Evolutionary conservation across 768 basidiomycete genomes (phyloP), one percentile per base, ranked within the genome.

Genomic region (Gloeophyllum trabeum): DNA sequence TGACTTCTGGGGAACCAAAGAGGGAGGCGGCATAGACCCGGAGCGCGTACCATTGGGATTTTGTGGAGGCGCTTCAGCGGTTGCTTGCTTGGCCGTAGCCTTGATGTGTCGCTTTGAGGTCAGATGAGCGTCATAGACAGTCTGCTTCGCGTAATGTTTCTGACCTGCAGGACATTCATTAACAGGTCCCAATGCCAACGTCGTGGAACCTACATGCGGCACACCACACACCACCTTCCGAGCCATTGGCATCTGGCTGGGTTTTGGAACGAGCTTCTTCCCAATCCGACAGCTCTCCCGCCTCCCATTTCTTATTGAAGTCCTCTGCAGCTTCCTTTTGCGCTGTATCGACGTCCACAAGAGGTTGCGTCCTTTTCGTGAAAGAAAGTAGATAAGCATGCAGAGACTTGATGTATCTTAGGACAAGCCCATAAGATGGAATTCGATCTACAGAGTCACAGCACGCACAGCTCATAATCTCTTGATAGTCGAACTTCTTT

Each of bases 101-200:
- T 97, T 99, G 54, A 88, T 64, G 54, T 99, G 96, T 58, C 91
- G 98, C 67, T 93, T 97, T 18, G 92, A 94, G 2, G 80, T 90
- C 40, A 98, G 61, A 57, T 98, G 96, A 2, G 92, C 92, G 47
- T 96, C 88, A 58, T 92, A 99, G 6, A 99, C 96, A 0, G 96
- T 97, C 60, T 97, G 89, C 60, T 97, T 99, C 10, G 93, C 76
- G 61, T 98, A 98, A 44, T 75, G 67, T 57, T 93, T 96, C 62
- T 97, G 91, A 58, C 93, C 93, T 97, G 53, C 20, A 23, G 26
- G 24, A 35, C 39, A 16, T 35, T 28, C 28, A 40, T 39, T 28
- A 44, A 43, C 26, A 26, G 6, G 28, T 32, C 28, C 24, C n/a
- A n/a, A n/a, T n/a, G n/a, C n/a, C n/a, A n/a, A n/a, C n/a, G n/a